Evolutionary conservation across 306 rosid species (phyloP).

Genomic region (Vicia sativa): DNA sequence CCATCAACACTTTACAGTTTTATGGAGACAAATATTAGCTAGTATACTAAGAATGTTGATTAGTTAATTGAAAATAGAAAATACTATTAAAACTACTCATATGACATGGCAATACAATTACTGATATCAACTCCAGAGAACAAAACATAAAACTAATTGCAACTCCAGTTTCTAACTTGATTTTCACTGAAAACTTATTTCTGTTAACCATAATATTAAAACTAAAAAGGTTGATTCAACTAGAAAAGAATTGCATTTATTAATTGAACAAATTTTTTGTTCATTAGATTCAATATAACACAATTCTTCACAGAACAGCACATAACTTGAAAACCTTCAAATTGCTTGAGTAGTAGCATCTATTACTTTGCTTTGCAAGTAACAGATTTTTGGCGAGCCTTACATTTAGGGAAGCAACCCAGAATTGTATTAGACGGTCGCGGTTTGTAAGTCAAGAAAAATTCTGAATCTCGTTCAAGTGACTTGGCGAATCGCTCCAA

Average conservation of each 20-base stretch:
- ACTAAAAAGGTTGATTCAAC: neutral
- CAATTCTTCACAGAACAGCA: slow-evolving; percentile 18
- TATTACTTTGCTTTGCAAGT: slow-evolving; percentile 39
- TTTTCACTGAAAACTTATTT: neutral
- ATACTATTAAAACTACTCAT: no score
- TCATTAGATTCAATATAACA: slow-evolving; percentile 34
- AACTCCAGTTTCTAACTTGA: no score
- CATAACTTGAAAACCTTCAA: slow-evolving; percentile 4
- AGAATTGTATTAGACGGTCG: slow-evolving; percentile 36
- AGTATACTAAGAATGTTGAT: no score
- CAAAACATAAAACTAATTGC: no score
- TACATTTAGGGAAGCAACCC: slow-evolving; percentile 62
- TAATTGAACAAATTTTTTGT: slow-evolving; percentile 35
- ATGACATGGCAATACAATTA: no score
- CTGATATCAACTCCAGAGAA: no score
- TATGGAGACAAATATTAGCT: no score
- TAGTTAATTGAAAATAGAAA: no score
- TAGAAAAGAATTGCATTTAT: slow-evolving; percentile 13
- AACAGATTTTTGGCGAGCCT: slow-evolving; percentile 43
- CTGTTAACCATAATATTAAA: no score
- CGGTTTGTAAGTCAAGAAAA: slow-evolving; percentile 63
- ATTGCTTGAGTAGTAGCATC: slow-evolving; percentile 19
- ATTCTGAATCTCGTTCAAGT: slow-evolving; percentile 62
- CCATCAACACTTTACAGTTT: no score
- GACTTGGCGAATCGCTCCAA: slow-evolving; percentile 63